These are phyloP conservation scores for Populus hybrid DNA, from an alignment of 441 rosid species.

Conservation along the genomic window DNA sequence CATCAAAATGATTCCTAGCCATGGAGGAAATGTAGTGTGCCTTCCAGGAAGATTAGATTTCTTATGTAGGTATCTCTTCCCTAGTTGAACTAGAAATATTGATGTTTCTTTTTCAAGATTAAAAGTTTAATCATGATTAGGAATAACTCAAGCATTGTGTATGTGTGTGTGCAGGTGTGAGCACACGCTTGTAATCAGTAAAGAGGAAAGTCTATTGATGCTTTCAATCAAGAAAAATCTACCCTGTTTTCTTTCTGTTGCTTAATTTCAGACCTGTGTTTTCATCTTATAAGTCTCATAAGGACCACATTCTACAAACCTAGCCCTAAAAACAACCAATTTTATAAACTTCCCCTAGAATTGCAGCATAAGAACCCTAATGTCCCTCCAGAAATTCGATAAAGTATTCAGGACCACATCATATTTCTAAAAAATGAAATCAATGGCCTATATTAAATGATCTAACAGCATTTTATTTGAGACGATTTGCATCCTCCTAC, in stretches of 20 bases:
- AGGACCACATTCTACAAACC: no score
- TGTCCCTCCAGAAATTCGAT: conserved; percentile 24
- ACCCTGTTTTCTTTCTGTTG: background rate
- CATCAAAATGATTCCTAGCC: conserved; percentile 18
- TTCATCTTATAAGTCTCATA: background rate
- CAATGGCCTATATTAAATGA: conserved; percentile 31
- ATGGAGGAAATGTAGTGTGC: background rate
- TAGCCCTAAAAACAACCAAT: background rate
- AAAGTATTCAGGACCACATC: conserved; percentile 22
- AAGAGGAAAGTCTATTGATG: background rate
- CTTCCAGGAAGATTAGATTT: background rate
- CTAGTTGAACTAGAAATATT: background rate
- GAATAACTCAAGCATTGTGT: background rate
- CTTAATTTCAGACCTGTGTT: background rate
- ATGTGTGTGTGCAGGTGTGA: conserved; percentile 23
- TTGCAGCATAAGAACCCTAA: conserved; percentile 3
- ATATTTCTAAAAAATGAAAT: conserved; percentile 28
- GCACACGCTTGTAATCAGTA: conserved; percentile 21
- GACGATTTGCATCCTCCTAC: conserved; percentile 19
- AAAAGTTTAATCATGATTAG: background rate
- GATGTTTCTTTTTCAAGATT: background rate
- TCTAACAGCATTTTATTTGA: conserved; percentile 21
- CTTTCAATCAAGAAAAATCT: background rate
- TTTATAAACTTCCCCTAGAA: background rate
- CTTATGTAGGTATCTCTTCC: background rate